A percentile compares a stretch with the other conserved stretches of the same genome.
phyloP scores from a whole-genome alignment of 2,329 filamentous ascomycete genomes.

The Arachnomyces sp. region DNA sequence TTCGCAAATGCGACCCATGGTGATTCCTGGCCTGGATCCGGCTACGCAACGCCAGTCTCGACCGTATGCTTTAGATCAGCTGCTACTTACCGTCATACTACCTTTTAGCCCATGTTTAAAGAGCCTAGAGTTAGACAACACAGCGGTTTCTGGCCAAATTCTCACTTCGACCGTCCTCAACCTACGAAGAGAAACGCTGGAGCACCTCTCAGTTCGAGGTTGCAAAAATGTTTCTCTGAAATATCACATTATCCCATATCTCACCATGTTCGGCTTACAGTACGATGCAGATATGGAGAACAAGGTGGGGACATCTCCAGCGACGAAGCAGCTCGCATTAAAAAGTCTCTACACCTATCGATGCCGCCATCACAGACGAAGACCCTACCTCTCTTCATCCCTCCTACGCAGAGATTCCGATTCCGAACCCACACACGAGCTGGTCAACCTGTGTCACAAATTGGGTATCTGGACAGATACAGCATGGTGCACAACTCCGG shows the following conservation, averaged over 20 bases:
- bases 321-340: constrained; percentile 41
- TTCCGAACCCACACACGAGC: constrained; percentile 53
- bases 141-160: constrained; percentile 51
- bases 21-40: constrained; percentile 23
- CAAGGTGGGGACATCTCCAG: constrained; percentile 24
- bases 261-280: constrained; percentile 40
- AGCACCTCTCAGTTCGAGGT: constrained; percentile 54
- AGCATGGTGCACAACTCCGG: constrained; percentile 54
- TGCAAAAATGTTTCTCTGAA: constrained; percentile 60
- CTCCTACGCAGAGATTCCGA: constrained; percentile 51
- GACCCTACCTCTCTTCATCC: constrained; percentile 52
- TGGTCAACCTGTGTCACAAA: constrained; percentile 52
- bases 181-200: constrained; percentile 46
- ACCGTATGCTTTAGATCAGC: constrained; percentile 51
- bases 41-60: constrained; percentile 43
- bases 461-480: constrained; percentile 56
- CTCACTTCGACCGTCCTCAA: constrained; percentile 49
- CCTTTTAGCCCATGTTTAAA: constrained; percentile 50
- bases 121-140: constrained; percentile 55
- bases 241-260: constrained; percentile 56
- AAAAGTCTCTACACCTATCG: constrained; percentile 56
- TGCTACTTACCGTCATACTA: constrained; percentile 49
- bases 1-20: constrained; percentile 26
- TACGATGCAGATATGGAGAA: constrained; percentile 39
- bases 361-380: constrained; percentile 54